Base-by-base conservation (phyloP, 306 rosid species). In the Erythrophleum fordii region DNA sequence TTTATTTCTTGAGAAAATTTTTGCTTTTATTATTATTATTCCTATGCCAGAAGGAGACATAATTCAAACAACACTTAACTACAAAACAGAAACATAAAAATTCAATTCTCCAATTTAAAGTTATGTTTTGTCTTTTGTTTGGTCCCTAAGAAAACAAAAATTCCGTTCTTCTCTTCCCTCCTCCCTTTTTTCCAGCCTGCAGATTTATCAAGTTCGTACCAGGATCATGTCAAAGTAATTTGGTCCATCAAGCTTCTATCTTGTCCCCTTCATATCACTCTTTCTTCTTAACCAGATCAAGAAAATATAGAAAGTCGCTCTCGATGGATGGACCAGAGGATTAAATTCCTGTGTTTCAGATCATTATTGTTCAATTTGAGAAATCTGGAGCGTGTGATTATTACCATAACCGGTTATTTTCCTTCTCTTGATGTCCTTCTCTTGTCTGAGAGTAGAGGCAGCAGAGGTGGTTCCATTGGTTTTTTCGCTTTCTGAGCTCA, bases 401-500 rank as follows among this genome's bases (percentile, higher is more conserved):
- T 85, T 83, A 44, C 83, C 81, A 34, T 80, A 71, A 8, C 46
- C 80, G 42, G 64, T 73, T 59, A 72, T 77, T 73, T 86, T 91
- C 83, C 94, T 86, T 83, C 84, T 88, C 86, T 91, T 88, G 5
- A 80, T 68, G 69, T 79, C 92, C 70, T 77, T 91, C 77, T 89
- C 93, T 74, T 67, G 56, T 82, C 85, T 74, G 20, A 35, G 81
- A 11, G 80, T 69, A 61, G 77, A 51, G 17, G 78, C 52, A n/a
- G 67, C 31, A 31, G 77, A 34, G 55, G 77, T 35, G 59, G 55
- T 59, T 17, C 66, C 85, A 45, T 62, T 48, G 77, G 88, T 83
- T 45, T 39, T 86, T 76, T 82, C 92, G 89, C 93, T 89, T 26
- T 88, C 97, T 22, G 90, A 87, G 88, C 94, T 87, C 11, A 87